Conservation (phyloP, 208 protist species). For the Trypanosoma avium region DNA sequence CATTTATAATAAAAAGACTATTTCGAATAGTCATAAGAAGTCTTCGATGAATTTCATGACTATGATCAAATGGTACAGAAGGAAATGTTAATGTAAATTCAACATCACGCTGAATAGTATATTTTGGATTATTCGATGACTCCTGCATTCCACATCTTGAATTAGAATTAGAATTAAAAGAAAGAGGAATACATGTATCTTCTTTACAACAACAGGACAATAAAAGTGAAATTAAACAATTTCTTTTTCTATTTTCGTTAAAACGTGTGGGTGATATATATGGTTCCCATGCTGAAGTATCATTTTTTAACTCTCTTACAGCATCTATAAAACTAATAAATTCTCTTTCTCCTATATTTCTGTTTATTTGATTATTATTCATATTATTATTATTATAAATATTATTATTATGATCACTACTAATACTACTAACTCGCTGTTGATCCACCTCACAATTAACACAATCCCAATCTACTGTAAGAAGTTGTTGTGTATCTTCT, state of each 20-base stretch:
- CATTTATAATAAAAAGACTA: neutral
- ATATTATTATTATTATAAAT: neutral
- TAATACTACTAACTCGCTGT: neutral
- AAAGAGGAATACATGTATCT: neutral
- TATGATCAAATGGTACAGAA: slow-evolving; percentile 32
- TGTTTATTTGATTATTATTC: too few species aligned
- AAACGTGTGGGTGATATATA: slow-evolving; percentile 5
- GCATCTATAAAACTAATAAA: slow-evolving; percentile 22
- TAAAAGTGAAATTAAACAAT: slow-evolving; percentile 7
- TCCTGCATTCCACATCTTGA: too few species aligned
- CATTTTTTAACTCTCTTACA: slow-evolving; percentile 16
- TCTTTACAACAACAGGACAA: neutral
- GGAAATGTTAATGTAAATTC: slow-evolving; percentile 23
- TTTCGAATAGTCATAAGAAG: slow-evolving; percentile 68
- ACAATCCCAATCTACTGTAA: slow-evolving; percentile 22
- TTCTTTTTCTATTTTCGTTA: neutral
- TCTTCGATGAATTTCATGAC: slow-evolving; percentile 37
- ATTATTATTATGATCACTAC: neutral
- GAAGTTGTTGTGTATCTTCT: neutral
- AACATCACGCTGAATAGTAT: slow-evolving; percentile 16
- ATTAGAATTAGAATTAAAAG: neutral
- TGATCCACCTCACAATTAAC: slow-evolving; percentile 15
- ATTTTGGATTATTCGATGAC: slow-evolving; percentile 4
- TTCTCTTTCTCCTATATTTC: too few species aligned
- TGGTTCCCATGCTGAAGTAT: slow-evolving; percentile 24